These are phyloP conservation scores for Protomyces arabidopsidicola DNA, from an alignment of 1,139 yeast species.

Conservation along the genomic window DNA sequence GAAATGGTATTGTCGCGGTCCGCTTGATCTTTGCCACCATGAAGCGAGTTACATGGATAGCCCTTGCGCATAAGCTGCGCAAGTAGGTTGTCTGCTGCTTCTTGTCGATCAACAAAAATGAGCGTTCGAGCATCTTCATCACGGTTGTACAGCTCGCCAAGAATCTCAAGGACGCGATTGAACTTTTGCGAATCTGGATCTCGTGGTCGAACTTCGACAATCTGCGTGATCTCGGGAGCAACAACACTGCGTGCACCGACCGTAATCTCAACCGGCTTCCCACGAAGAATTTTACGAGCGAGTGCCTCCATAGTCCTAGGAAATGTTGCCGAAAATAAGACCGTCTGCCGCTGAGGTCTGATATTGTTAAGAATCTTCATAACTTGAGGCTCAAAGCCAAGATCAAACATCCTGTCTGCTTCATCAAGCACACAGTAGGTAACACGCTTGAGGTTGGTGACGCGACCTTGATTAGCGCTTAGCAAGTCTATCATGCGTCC, in stretches of 20 bases:
- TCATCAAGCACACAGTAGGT: conserved; percentile 88
- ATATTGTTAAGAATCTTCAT: conserved; percentile 70
- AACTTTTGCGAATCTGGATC: conserved; percentile 48
- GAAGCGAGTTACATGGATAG: conserved; percentile 62
- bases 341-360: conserved; percentile 88
- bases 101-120: conserved; percentile 83
- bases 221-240: conserved; percentile 73
- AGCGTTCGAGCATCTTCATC: conserved; percentile 54
- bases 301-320: conserved; percentile 67
- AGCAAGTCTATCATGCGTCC: conserved; percentile 88
- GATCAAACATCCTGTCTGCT: conserved; percentile 94
- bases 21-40: conserved; percentile 87
- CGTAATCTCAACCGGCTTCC: conserved; percentile 65
- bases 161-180: conserved; percentile 49
- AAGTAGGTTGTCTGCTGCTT: conserved; percentile 66
- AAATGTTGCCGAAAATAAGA: conserved; percentile 89
- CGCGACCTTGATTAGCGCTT: conserved; percentile 76
- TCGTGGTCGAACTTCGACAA: conserved; percentile 55
- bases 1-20: conserved; percentile 75
- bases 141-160: conserved; percentile 46
- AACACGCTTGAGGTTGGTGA: conserved; percentile 62
- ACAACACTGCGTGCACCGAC: conserved; percentile 83
- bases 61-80: conserved; percentile 56
- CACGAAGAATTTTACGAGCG: conserved; percentile 56
- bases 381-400: conserved; percentile 98